phyloP scores from a whole-genome alignment of 495 filamentous ascomycete genomes.

The Margaritispora aquatica region DNA sequence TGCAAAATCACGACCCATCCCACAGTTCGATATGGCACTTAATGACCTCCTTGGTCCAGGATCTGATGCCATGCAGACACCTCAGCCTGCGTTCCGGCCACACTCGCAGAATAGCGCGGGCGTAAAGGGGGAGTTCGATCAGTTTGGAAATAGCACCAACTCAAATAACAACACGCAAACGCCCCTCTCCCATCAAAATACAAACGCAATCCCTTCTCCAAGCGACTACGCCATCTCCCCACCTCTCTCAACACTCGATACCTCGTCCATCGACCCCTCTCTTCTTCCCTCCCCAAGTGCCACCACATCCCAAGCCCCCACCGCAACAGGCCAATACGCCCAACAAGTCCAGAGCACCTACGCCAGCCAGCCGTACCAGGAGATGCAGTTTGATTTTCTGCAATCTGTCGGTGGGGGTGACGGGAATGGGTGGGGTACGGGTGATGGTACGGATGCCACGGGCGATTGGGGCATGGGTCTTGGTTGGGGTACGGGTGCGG shows the following conservation, averaged over 20 bases:
- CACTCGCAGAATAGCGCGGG: neutral
- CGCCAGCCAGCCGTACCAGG: conserved; percentile 3
- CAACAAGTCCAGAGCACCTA: conserved; percentile 1
- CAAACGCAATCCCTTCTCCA: too few relatives aligned
- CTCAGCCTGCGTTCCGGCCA: neutral
- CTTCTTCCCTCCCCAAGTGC: conserved; percentile 35
- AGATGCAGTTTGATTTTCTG: conserved; percentile 21
- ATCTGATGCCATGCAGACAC: neutral
- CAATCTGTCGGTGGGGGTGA: conserved; percentile 9
- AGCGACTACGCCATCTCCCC: neutral
- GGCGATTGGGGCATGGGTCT: conserved; percentile 61
- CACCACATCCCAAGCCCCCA: too few relatives aligned
- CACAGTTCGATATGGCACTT: conserved; percentile 60
- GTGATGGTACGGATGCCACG: conserved; percentile 7
- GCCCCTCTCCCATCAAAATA: too few relatives aligned
- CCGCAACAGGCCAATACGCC: neutral
- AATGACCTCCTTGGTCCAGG: conserved; percentile 42
- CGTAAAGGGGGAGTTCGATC: conserved; percentile 17
- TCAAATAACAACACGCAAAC: too few relatives aligned
- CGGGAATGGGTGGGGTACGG: conserved; percentile 25
- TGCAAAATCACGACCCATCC: conserved; percentile 29
- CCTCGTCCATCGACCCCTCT: conserved; percentile 38
- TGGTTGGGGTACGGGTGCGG: conserved; percentile 33
- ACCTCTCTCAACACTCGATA: conserved; percentile 27
- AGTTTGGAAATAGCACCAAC: too few relatives aligned